These are phyloP conservation scores for Lyophyllum decastes DNA, from an alignment of 768 basidiomycete genomes.

Conservation along the genomic window DNA sequence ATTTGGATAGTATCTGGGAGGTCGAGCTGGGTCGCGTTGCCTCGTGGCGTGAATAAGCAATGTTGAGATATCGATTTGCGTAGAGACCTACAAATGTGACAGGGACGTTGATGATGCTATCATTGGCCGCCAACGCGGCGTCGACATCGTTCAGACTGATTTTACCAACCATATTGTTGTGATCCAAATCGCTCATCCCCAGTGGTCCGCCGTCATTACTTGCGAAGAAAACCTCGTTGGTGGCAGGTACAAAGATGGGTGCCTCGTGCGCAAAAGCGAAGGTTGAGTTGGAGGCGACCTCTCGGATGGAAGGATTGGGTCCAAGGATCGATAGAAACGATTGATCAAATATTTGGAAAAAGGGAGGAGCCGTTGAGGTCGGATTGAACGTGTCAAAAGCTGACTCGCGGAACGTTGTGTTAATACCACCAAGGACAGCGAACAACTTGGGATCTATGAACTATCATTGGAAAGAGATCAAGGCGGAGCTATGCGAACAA, in stretches of 20 bases:
- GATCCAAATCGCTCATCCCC: slow-evolving; percentile 62
- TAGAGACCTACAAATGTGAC: slow-evolving; percentile 40
- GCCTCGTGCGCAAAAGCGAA: slow-evolving; percentile 83
- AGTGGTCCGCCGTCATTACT: slow-evolving; percentile 69
- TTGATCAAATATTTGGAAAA: slow-evolving; percentile 55
- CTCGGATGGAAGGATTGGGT: slow-evolving; percentile 50
- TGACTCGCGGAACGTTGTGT: slow-evolving; percentile 37
- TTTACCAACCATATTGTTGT: slow-evolving; percentile 64
- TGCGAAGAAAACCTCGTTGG: slow-evolving; percentile 73
- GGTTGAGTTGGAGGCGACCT: slow-evolving; percentile 59
- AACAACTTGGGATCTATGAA: slow-evolving; percentile 51
- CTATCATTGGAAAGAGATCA: slow-evolving; percentile 29
- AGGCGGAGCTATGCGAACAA: background rate
- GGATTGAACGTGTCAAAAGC: slow-evolving; percentile 52
- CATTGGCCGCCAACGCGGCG: slow-evolving; percentile 36
- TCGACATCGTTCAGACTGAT: slow-evolving; percentile 62
- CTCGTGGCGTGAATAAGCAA: background rate
- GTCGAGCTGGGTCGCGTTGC: slow-evolving; percentile 43
- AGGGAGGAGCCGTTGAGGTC: slow-evolving; percentile 56
- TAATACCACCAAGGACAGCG: slow-evolving; percentile 46
- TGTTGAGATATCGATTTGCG: background rate
- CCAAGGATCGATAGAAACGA: slow-evolving; percentile 66
- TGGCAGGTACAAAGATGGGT: slow-evolving; percentile 64
- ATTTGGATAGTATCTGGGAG: slow-evolving; percentile 63
- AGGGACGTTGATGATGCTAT: slow-evolving; percentile 46